A percentile compares a stretch with the other conserved stretches of the same genome.
These are phyloP conservation scores for Violaceomyces palustris DNA, from an alignment of 1,284 basidiomycete species.

Conservation along the genomic window DNA sequence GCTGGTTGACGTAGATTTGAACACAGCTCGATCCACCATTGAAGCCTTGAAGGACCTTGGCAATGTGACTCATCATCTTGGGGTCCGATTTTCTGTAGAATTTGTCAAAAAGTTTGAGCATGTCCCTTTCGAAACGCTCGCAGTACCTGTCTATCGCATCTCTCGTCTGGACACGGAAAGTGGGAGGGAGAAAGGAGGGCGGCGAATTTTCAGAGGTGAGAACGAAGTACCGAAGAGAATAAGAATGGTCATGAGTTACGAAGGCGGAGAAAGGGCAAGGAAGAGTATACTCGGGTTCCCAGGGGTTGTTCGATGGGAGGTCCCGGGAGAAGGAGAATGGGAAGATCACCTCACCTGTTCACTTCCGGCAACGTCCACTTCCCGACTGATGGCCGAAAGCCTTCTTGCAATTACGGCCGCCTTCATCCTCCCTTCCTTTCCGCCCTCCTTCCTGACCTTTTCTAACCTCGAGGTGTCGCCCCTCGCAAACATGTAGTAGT, in stretches of 20 bases:
- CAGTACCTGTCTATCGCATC: constrained; percentile 81
- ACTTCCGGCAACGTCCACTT: constrained; percentile 61
- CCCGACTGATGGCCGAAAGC: constrained; percentile 80
- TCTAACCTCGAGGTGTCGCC: constrained; percentile 76
- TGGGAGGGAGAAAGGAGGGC: constrained; percentile 1
- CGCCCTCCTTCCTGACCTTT: constrained; percentile 69
- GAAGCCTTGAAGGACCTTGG: constrained; percentile 92
- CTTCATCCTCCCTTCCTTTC: constrained; percentile 72
- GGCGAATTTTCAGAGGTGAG: too few relatives aligned
- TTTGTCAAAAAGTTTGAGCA: constrained; percentile 85
- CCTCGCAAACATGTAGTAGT: constrained; percentile 85
- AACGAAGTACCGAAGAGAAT: too few relatives aligned
- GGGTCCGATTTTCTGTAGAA: constrained; percentile 89
- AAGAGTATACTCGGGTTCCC: background rate
- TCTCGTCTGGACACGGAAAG: too few relatives aligned
- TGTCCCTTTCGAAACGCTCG: constrained; percentile 98
- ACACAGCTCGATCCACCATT: constrained; percentile 95
- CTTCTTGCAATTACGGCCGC: constrained; percentile 85
- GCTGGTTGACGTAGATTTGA: constrained; percentile 98
- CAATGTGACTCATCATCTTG: constrained; percentile 99
- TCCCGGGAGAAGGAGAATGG: too few relatives aligned
- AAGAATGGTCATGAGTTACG: too few relatives aligned
- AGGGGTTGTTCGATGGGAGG: background rate
- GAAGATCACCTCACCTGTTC: too few relatives aligned
- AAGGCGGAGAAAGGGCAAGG: background rate